Percentiles rank a stretch among this genome's conserved stretches.
These are phyloP conservation scores for Cucurbita pepo DNA, from an alignment of 306 rosid species.

Conservation along the genomic window DNA sequence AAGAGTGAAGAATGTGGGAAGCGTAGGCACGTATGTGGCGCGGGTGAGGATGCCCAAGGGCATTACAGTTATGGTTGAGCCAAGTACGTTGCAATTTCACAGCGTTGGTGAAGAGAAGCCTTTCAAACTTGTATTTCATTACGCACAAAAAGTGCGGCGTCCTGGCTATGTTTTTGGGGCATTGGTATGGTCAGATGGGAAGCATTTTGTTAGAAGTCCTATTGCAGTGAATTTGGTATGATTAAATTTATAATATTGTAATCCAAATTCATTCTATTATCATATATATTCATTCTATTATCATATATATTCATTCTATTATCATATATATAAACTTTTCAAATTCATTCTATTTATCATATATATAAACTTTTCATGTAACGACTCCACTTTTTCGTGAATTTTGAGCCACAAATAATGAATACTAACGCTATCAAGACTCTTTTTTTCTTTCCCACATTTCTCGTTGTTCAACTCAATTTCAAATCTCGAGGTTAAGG, in stretches of 20 bases:
- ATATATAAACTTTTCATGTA: no score
- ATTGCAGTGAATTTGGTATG: neutral
- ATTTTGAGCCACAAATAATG: no score
- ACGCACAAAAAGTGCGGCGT: neutral
- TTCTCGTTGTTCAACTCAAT: no score
- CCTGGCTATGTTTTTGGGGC: conserved; percentile 9
- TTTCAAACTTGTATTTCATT: conserved; percentile 15
- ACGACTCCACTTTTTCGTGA: no score
- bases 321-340: no score
- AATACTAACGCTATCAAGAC: no score
- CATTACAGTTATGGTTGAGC: conserved; percentile 15
- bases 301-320: no score
- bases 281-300: neutral
- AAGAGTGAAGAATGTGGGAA: conserved; percentile 33
- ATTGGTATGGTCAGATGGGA: conserved; percentile 27
- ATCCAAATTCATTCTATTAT: neutral
- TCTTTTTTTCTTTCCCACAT: no score
- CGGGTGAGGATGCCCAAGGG: neutral
- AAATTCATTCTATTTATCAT: no score
- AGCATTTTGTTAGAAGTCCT: conserved; percentile 5
- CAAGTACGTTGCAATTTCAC: conserved; percentile 14
- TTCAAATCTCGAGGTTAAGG: no score
- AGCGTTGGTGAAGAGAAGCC: conserved; percentile 18
- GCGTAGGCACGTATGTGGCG: conserved; percentile 15
- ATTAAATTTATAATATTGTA: neutral